Conservation (phyloP, 805 yeast genomes). For the Monosporozyma servazzii region DNA sequence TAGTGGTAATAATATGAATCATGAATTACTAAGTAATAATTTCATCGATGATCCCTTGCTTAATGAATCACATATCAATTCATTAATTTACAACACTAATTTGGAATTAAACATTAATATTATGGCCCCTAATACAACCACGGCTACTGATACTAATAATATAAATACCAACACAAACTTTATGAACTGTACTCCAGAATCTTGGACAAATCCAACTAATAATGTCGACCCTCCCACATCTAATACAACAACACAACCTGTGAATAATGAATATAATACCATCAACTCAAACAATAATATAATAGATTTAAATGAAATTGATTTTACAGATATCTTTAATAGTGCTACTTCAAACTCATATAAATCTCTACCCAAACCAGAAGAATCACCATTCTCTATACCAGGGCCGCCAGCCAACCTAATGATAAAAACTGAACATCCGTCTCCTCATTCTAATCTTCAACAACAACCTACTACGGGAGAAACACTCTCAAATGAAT, state of each 20-base stretch:
- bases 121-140: background rate
- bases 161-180: background rate
- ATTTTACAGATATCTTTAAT: slow-evolving; percentile 28
- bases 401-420: background rate
- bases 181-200: background rate
- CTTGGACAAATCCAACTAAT: background rate
- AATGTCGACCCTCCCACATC: background rate
- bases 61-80: background rate
- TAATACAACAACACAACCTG: background rate
- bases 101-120: background rate
- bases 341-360: slow-evolving; percentile 7
- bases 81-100: background rate
- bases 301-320: slow-evolving; percentile 26
- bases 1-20: background rate
- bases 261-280: background rate
- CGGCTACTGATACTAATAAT: background rate
- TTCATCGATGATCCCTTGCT: slow-evolving; percentile 2
- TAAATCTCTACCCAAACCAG: background rate
- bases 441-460: background rate
- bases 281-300: slow-evolving; percentile 1
- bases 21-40: background rate
- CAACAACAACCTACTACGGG: background rate
- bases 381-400: background rate
- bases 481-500: background rate
- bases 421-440: background rate